These are phyloP conservation scores for Mycena citricolor DNA, from an alignment of 1,284 basidiomycete species.

Conservation along the genomic window DNA sequence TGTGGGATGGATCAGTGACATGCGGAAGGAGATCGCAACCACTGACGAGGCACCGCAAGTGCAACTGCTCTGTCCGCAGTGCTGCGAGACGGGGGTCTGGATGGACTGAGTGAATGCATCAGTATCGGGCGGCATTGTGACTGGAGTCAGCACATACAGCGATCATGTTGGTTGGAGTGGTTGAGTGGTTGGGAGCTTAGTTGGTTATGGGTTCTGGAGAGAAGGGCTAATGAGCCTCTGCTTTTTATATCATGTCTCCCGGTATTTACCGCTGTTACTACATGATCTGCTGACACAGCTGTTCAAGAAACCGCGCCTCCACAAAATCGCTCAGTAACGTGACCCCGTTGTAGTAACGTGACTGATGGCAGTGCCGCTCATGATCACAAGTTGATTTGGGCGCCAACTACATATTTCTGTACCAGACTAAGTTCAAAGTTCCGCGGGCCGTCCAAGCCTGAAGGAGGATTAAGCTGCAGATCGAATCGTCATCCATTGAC, in stretches of 20 bases:
- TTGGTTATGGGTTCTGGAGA: conserved; percentile 22
- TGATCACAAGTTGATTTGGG: too few relatives aligned
- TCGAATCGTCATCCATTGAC: too few relatives aligned
- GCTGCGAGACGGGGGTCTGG: conserved; percentile 43
- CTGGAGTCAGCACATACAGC: conserved; percentile 29
- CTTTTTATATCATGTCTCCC: conserved; percentile 14
- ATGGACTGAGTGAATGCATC: conserved; percentile 32
- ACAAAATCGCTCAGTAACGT: conserved; percentile 1
- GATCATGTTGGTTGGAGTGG: conserved; percentile 31
- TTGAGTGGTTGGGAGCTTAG: conserved; percentile 17
- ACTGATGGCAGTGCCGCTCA: too few relatives aligned
- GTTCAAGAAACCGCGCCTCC: background rate
- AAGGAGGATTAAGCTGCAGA: too few relatives aligned
- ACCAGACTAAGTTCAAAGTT: too few relatives aligned
- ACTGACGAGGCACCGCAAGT: conserved; percentile 52
- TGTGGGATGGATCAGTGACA: conserved; percentile 26
- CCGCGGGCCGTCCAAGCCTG: too few relatives aligned
- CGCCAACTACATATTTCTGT: too few relatives aligned
- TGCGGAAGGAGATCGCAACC: background rate
- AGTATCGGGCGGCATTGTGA: conserved; percentile 6
- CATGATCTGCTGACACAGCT: background rate
- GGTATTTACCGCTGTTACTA: conserved; percentile 22
- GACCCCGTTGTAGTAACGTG: too few relatives aligned
- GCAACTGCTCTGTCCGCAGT: conserved; percentile 51
- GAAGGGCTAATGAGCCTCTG: conserved; percentile 5